Conservation (phyloP, 495 filamentous ascomycete species). For the Neurospora sp. region DNA sequence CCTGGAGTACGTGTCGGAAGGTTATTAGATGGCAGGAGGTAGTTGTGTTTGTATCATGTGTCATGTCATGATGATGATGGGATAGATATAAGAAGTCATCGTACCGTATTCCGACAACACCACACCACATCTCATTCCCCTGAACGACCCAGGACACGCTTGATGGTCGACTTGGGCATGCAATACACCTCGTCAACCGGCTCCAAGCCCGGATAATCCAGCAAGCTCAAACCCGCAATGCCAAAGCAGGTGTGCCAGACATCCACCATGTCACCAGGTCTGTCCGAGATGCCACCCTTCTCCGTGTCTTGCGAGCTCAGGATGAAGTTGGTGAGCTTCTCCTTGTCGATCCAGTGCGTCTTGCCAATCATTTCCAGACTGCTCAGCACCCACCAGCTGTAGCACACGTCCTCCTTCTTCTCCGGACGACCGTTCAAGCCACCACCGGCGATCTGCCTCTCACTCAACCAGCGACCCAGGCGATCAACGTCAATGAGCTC, state of each 20-base stretch:
- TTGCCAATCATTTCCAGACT: slow-evolving; percentile 83
- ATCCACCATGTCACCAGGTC: slow-evolving; percentile 90
- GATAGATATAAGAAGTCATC: not conserved
- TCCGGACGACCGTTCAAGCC: slow-evolving; percentile 92
- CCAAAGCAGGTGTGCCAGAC: slow-evolving; percentile 94
- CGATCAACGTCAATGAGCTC: slow-evolving; percentile 78
- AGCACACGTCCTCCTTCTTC: slow-evolving; percentile 94
- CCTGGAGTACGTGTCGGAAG: slow-evolving; percentile 37
- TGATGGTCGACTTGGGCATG: slow-evolving; percentile 60
- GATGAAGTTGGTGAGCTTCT: slow-evolving; percentile 70
- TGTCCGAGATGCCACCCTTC: slow-evolving; percentile 75
- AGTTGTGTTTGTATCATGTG: not conserved
- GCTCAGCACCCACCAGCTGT: slow-evolving; percentile 94
- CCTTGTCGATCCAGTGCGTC: slow-evolving; percentile 81
- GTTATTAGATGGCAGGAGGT: slow-evolving; percentile 71
- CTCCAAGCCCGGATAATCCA: slow-evolving; percentile 62
- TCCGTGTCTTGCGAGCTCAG: slow-evolving; percentile 80
- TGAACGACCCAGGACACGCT: slow-evolving; percentile 38
- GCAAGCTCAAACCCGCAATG: slow-evolving; percentile 75
- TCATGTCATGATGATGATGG: not conserved
- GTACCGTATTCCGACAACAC: not conserved
- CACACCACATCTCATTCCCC: not conserved
- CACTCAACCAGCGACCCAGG: slow-evolving; percentile 82
- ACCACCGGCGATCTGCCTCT: slow-evolving; percentile 76
- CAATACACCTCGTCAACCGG: slow-evolving; percentile 86